Conservation (phyloP, 306 rosid species). For the Delonix regia region DNA sequence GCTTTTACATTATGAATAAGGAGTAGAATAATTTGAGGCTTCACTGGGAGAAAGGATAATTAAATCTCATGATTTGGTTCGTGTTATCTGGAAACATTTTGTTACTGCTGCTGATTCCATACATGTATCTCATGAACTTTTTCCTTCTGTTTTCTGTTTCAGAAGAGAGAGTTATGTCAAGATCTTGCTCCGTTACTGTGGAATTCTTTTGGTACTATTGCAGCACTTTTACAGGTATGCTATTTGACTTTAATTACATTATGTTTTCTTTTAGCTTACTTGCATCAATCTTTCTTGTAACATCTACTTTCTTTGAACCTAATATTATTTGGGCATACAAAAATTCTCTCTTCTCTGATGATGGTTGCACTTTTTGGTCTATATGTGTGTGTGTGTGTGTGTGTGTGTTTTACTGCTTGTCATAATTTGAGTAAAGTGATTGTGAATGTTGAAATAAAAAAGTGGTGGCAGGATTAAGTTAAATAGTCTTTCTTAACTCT, state of each 20-base stretch:
- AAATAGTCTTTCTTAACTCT: constrained; percentile 6
- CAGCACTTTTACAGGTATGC: constrained; percentile 78
- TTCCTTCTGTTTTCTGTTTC: constrained; percentile 30
- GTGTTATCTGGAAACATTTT: constrained; percentile 42
- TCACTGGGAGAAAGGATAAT: not conserved
- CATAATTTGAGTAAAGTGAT: not conserved
- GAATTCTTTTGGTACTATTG: constrained; percentile 97
- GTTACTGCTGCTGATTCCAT: constrained; percentile 42
- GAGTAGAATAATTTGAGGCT: not conserved
- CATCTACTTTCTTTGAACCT: not conserved
- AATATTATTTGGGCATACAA: constrained; percentile 4
- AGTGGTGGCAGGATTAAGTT: constrained; percentile 14
- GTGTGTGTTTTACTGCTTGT: constrained; percentile 16
- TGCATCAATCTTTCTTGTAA: constrained; percentile 15
- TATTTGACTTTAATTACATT: constrained; percentile 30
- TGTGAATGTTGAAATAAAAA: not conserved
- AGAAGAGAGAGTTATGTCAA: constrained; percentile 95
- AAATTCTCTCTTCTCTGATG: not conserved
- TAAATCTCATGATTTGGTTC: constrained; percentile 43
- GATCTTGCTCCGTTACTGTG: constrained; percentile 95
- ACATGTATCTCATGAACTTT: constrained; percentile 32
- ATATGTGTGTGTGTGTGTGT: not conserved
- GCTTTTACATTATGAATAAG: not conserved
- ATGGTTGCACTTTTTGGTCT: constrained; percentile 11
- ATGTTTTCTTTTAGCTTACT: constrained; percentile 21